phyloP scores from a whole-genome alignment of 2,329 filamentous ascomycete genomes.

The Harringtonia aguacate region DNA sequence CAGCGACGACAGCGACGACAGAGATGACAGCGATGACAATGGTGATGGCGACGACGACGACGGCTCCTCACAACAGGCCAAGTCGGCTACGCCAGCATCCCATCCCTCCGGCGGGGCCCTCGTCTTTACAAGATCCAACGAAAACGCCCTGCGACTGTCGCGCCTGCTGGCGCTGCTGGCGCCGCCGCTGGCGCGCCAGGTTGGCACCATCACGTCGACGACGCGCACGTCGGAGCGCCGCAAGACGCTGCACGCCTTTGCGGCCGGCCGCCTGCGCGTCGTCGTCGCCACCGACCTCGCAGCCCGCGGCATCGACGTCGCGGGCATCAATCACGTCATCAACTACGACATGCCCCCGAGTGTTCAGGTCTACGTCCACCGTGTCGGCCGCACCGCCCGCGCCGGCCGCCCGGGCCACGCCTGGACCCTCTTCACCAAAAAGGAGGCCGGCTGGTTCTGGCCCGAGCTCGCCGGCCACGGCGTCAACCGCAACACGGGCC shows the following conservation, averaged over 20 bases:
- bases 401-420: slow-evolving; percentile 66
- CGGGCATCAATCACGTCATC: slow-evolving; percentile 69
- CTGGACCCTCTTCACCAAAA: slow-evolving; percentile 76
- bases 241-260: slow-evolving; percentile 58
- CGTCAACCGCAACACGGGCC: slow-evolving; percentile 38
- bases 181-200: slow-evolving; percentile 41
- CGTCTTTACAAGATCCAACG: slow-evolving; percentile 86
- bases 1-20: neutral
- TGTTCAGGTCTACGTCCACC: slow-evolving; percentile 76
- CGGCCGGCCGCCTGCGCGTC: slow-evolving; percentile 49
- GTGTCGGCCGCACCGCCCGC: slow-evolving; percentile 81
- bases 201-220: slow-evolving; percentile 67
- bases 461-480: slow-evolving; percentile 58
- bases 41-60: slow-evolving; percentile 15
- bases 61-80: slow-evolving; percentile 6
- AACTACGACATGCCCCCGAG: slow-evolving; percentile 88
- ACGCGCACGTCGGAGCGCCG: slow-evolving; percentile 61
- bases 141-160: slow-evolving; percentile 75
- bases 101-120: no score
- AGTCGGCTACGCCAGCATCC: slow-evolving; percentile 24
- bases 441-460: slow-evolving; percentile 88
- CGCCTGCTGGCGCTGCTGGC: slow-evolving; percentile 63
- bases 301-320: slow-evolving; percentile 78
- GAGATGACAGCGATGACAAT: neutral
- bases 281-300: slow-evolving; percentile 91